These are phyloP conservation scores for Brassica hybrid DNA, from an alignment of 441 rosid species.

Conservation along the genomic window DNA sequence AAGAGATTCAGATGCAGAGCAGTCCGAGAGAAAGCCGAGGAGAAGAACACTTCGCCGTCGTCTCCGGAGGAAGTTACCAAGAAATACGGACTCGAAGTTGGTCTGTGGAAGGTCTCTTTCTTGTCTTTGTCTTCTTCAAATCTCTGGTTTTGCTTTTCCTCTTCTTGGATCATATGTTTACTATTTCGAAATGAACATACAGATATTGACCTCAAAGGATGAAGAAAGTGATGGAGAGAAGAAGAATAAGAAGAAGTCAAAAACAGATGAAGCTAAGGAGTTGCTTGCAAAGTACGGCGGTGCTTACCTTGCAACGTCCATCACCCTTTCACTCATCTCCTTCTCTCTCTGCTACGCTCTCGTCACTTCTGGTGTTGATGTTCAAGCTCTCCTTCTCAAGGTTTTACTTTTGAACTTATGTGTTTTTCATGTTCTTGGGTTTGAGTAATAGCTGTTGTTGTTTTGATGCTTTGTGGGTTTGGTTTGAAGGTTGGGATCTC, in stretches of 20 bases:
- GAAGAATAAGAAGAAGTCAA: conserved; percentile 61
- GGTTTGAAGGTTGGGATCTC: conserved; percentile 72
- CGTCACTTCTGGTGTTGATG: conserved; percentile 73
- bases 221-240: conserved; percentile 50
- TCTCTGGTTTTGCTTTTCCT: neutral
- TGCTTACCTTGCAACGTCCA: conserved; percentile 91
- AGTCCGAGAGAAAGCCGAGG: conserved; percentile 54
- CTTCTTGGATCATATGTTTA: neutral
- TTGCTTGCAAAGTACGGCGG: conserved; percentile 89
- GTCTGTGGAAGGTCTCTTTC: conserved; percentile 77
- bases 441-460: neutral
- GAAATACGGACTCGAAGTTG: conserved; percentile 92
- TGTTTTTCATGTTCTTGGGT: neutral
- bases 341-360: conserved; percentile 77
- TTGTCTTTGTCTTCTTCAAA: too few species aligned
- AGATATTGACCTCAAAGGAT: conserved; percentile 58
- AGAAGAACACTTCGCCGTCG: conserved; percentile 29
- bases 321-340: conserved; percentile 83
- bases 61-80: conserved; percentile 71
- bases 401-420: conserved; percentile 37
- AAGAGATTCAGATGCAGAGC: conserved; percentile 60
- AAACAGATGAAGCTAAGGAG: conserved; percentile 79
- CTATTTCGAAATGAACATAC: neutral
- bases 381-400: conserved; percentile 73
- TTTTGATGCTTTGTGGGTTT: too few species aligned